phyloP scores from a whole-genome alignment of 805 yeast genomes.

The Wickerhamomyces rabaulensis region DNA sequence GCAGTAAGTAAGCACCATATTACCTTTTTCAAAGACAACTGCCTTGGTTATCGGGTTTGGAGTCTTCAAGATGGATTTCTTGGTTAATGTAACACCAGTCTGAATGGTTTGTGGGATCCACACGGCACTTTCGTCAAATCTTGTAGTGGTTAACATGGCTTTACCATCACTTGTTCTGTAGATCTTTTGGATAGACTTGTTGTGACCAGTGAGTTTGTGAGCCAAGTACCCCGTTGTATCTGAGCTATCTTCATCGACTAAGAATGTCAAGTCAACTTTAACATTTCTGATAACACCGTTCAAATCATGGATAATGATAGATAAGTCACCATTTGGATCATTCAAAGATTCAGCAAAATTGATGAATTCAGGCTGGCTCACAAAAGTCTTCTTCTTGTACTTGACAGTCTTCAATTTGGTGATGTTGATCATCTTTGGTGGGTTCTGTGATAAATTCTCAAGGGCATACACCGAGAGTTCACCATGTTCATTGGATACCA shows the following conservation, averaged over 20 bases:
- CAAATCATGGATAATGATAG: conserved; percentile 42
- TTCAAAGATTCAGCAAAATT: conserved; percentile 30
- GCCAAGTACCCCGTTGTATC: conserved; percentile 27
- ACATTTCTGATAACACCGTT: conserved; percentile 33
- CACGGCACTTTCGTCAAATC: conserved; percentile 57
- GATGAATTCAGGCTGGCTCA: conserved; percentile 27
- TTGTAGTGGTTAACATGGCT: conserved; percentile 50
- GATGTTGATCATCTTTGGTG: conserved; percentile 48
- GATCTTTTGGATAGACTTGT: conserved; percentile 67
- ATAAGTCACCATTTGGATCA: conserved; percentile 25
- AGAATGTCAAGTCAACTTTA: conserved; percentile 22
- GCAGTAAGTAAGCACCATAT: conserved; percentile 39
- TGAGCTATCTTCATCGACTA: conserved; percentile 9
- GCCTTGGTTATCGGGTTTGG: conserved; percentile 44
- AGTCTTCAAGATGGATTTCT: conserved; percentile 38
- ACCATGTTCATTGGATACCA: conserved; percentile 39
- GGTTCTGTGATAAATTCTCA: conserved; percentile 44
- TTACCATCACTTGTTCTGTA: conserved; percentile 64
- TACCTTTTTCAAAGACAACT: conserved; percentile 43
- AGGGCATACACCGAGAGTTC: conserved; percentile 39
- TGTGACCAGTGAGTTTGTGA: conserved; percentile 78
- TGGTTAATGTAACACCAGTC: conserved; percentile 30
- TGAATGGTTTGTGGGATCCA: conserved; percentile 45
- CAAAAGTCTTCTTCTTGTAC: conserved; percentile 23
- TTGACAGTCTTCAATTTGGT: conserved; percentile 29